These are phyloP conservation scores for Chloropicon primus DNA, from an alignment of 139 green algal species.

Conservation along the genomic window DNA sequence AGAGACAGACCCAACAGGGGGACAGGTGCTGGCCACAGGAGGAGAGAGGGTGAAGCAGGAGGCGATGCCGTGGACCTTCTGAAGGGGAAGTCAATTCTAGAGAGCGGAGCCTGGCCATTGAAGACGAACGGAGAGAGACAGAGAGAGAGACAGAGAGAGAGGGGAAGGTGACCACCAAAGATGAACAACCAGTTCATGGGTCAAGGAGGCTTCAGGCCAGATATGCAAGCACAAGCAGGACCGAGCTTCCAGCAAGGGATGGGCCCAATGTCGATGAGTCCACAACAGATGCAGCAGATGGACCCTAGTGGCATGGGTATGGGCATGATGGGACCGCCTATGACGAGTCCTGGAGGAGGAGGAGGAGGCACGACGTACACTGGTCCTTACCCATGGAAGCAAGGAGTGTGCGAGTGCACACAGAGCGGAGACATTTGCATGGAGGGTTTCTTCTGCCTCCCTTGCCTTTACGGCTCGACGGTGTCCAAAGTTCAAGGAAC, in stretches of 20 bases:
- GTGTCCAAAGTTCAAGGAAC: not conserved
- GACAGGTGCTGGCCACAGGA: too few relatives aligned
- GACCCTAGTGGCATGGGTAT: not conserved
- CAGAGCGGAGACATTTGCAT: not conserved
- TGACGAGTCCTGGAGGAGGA: not conserved
- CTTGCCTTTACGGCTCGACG: not conserved
- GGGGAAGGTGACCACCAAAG: not conserved
- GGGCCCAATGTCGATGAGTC: not conserved
- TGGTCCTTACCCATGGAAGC: not conserved
- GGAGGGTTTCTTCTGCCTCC: not conserved
- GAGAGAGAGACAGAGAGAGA: too few relatives aligned
- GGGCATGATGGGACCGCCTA: not conserved
- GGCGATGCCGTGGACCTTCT: too few relatives aligned
- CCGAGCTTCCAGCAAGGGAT: not conserved
- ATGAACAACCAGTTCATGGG: not conserved
- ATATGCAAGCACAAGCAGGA: not conserved
- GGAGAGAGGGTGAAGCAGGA: too few relatives aligned
- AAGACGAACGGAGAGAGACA: too few relatives aligned
- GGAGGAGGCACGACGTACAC: not conserved
- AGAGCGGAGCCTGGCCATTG: too few relatives aligned
- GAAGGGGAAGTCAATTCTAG: too few relatives aligned
- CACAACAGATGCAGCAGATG: not conserved
- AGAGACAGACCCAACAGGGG: too few relatives aligned
- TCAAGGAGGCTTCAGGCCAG: not conserved
- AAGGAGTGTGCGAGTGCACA: not conserved